Conservation (phyloP, 768 basidiomycete species). For the Podaxis sp. region DNA sequence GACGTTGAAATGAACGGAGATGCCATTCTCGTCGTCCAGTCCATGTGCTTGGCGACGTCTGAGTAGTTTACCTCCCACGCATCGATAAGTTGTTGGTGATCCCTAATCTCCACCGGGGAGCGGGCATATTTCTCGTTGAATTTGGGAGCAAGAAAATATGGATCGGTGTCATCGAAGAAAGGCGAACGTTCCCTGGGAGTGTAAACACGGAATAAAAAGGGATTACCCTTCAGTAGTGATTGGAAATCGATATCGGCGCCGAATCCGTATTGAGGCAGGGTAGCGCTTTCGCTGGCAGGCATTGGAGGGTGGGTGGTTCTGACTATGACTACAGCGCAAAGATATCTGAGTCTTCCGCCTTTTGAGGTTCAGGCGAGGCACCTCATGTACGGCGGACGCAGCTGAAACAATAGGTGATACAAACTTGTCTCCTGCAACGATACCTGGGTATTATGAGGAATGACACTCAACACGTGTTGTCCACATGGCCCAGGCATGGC, state of each 20-base stretch:
- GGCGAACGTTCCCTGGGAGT: conserved; percentile 65
- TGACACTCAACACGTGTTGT: conserved; percentile 31
- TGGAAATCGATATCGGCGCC: conserved; percentile 61
- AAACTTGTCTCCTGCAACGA: background rate
- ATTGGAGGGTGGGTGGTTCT: conserved; percentile 28
- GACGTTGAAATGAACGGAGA: conserved; percentile 75
- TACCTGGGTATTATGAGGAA: conserved; percentile 3
- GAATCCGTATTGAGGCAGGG: conserved; percentile 75
- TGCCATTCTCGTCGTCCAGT: conserved; percentile 71
- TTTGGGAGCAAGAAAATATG: conserved; percentile 67
- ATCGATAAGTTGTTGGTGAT: conserved; percentile 24
- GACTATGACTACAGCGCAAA: conserved; percentile 4
- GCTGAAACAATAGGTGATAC: conserved; percentile 25
- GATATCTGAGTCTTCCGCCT: background rate
- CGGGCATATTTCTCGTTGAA: conserved; percentile 50
- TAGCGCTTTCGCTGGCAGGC: conserved; percentile 23
- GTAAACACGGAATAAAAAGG: conserved; percentile 78
- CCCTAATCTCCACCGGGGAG: conserved; percentile 29
- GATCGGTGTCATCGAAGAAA: conserved; percentile 51
- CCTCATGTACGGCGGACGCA: conserved; percentile 32
- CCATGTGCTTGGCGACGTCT: conserved; percentile 69
- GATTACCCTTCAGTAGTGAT: conserved; percentile 58
- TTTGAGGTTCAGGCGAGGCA: conserved; percentile 16
- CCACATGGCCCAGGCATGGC: conserved; percentile 4
- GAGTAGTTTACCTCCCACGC: conserved; percentile 45